Percentiles rank a stretch among this genome's conserved stretches.
These are phyloP conservation scores for Syzygium malaccense DNA, from an alignment of 441 rosid species.

Conservation along the genomic window DNA sequence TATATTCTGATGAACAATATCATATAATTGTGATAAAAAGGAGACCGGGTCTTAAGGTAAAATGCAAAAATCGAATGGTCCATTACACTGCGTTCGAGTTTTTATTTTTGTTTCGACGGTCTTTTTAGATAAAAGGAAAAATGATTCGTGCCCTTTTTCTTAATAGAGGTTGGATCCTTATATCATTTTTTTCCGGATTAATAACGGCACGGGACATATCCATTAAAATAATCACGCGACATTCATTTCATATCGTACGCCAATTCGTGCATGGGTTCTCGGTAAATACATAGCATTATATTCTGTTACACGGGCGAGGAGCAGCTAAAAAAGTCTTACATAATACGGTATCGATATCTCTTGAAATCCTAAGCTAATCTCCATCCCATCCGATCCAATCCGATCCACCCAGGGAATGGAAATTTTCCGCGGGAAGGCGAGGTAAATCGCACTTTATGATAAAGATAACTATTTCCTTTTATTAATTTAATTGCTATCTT, in stretches of 20 bases:
- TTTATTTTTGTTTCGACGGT: neutral
- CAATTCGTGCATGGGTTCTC: neutral
- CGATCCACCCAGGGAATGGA: neutral
- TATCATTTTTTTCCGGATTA: neutral
- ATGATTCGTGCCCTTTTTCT: neutral
- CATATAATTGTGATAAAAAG: accelerated
- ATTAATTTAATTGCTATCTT: neutral
- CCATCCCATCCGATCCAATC: neutral
- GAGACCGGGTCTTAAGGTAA: neutral
- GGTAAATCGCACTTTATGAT: neutral
- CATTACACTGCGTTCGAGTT: accelerated
- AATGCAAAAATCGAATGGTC: neutral
- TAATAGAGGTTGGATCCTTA: neutral
- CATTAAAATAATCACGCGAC: accelerated
- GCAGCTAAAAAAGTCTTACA: accelerated
- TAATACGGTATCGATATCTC: accelerated
- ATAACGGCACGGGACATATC: accelerated
- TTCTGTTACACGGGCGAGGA: accelerated
- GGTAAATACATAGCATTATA: neutral
- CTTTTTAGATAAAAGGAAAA: accelerated
- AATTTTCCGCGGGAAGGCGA: neutral
- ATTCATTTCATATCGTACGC: neutral
- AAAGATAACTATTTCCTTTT: neutral
- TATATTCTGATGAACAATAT: neutral
- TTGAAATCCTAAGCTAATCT: neutral